Conservation (phyloP, 345 rosid species). For the Arabis alpina region DNA sequence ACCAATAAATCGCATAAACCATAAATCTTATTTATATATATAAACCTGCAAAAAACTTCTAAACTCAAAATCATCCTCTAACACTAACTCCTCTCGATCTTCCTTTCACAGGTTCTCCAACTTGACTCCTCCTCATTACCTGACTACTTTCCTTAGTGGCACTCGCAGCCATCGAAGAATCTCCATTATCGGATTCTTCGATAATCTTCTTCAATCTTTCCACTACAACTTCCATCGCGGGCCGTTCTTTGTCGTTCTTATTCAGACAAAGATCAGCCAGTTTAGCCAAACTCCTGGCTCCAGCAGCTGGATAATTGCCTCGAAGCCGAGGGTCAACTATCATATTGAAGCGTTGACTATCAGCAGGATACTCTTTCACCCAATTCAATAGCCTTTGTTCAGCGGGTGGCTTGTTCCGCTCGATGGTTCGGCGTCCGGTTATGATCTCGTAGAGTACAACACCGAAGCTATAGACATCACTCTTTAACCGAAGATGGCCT, state of each 20-base stretch:
- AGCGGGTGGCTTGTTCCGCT: conserved; percentile 63
- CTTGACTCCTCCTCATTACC: conserved; percentile 25
- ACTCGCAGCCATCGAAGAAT: neutral
- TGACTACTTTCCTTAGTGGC: conserved; percentile 28
- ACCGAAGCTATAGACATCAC: conserved; percentile 93
- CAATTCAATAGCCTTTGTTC: conserved; percentile 76
- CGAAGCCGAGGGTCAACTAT: conserved; percentile 74
- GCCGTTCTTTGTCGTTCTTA: conserved; percentile 70
- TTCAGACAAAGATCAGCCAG: conserved; percentile 72
- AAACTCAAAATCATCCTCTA: conserved; percentile 31
- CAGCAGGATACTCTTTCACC: conserved; percentile 74
- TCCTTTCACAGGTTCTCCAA: conserved; percentile 18
- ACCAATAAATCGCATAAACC: conserved; percentile 9
- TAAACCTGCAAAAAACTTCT: neutral
- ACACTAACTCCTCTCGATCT: conserved; percentile 40
- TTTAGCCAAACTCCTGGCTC: conserved; percentile 67
- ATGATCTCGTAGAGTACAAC: conserved; percentile 84
- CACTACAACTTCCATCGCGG: conserved; percentile 68
- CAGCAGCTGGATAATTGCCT: conserved; percentile 52
- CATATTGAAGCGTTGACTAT: conserved; percentile 59
- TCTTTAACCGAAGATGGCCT: conserved; percentile 72
- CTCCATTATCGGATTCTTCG: conserved; percentile 42
- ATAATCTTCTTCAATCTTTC: conserved; percentile 59
- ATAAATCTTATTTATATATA: neutral
- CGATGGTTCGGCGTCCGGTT: conserved; percentile 75